A percentile compares a stretch with the other conserved stretches of the same genome.
These are phyloP conservation scores for Hemisphaericaspora lyxosophila DNA, from an alignment of 1,139 yeast species.

Conservation along the genomic window DNA sequence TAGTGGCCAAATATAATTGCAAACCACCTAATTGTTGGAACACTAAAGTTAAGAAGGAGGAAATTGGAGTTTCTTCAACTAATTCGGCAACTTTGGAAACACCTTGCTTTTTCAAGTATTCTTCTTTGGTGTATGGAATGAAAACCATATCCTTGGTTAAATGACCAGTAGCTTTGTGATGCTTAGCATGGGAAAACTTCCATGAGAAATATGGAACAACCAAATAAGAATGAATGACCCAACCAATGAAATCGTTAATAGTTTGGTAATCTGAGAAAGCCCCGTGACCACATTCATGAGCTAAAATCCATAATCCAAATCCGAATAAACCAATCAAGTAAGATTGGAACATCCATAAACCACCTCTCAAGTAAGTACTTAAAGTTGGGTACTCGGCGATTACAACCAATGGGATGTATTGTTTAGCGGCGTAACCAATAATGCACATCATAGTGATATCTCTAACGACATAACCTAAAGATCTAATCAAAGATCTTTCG, in stretches of 20 bases:
- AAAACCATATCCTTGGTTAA: slow-evolving; percentile 80
- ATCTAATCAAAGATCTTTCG: slow-evolving; percentile 57
- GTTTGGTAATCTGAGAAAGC: slow-evolving; percentile 73
- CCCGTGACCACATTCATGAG: slow-evolving; percentile 90
- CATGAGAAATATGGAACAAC: slow-evolving; percentile 85
- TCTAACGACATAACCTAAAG: slow-evolving; percentile 63
- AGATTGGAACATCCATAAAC: slow-evolving; percentile 39
- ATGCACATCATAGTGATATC: slow-evolving; percentile 55
- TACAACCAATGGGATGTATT: slow-evolving; percentile 42
- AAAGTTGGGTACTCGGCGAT: slow-evolving; percentile 22
- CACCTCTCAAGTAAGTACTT: slow-evolving; percentile 30
- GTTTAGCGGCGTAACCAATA: slow-evolving; percentile 54
- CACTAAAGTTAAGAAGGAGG: slow-evolving; percentile 53
- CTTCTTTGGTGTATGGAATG: slow-evolving; percentile 66
- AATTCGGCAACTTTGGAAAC: slow-evolving; percentile 53
- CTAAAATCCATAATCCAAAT: slow-evolving; percentile 82
- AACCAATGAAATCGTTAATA: slow-evolving; percentile 75
- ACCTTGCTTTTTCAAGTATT: slow-evolving; percentile 42
- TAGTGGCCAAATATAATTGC: slow-evolving; percentile 60
- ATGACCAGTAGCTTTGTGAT: slow-evolving; percentile 87
- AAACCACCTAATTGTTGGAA: slow-evolving; percentile 80
- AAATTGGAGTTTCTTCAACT: slow-evolving; percentile 73
- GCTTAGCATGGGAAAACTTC: slow-evolving; percentile 81
- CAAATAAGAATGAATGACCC: slow-evolving; percentile 77
- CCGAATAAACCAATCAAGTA: slow-evolving; percentile 64